Conservation (phyloP, 257 asterid genomes). For the Solanum piurae region DNA sequence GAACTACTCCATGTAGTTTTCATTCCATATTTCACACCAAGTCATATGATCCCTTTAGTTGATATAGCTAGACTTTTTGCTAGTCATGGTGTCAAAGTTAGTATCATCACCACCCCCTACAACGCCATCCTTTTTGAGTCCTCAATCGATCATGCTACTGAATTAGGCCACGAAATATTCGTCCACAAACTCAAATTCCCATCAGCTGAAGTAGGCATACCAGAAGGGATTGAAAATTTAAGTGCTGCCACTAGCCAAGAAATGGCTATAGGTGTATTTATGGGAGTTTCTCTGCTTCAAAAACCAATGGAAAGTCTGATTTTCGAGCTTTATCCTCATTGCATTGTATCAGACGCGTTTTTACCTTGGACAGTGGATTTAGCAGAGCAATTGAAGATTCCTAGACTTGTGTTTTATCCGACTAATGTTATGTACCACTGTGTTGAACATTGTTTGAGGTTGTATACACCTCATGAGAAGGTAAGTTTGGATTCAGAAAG, state of each 20-base stretch:
- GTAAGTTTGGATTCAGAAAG: constrained; percentile 15
- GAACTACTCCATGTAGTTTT: constrained; percentile 7
- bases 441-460: background rate
- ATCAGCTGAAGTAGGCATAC: constrained; percentile 9
- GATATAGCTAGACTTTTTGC: constrained; percentile 16
- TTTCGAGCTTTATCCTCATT: background rate
- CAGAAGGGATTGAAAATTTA: constrained; percentile 16
- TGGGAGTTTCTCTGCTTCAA: constrained; percentile 2
- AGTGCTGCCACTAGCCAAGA: background rate
- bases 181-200: constrained; percentile 11
- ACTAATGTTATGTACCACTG: background rate
- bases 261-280: background rate
- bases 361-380: constrained; percentile 21
- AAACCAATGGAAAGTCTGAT: constrained; percentile 2
- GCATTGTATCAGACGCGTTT: constrained; percentile 16
- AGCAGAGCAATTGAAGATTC: constrained; percentile 10
- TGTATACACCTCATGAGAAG: constrained; percentile 7
- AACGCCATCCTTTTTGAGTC: constrained; percentile 6
- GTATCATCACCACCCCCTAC: constrained; percentile 11
- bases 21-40: constrained; percentile 11
- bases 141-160: background rate
- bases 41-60: constrained; percentile 21
- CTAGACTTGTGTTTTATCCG: constrained; percentile 13
- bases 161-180: background rate
- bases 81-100: constrained; percentile 13